phyloP scores from a whole-genome alignment of 2,329 filamentous ascomycete species.

The Penicillium freii region DNA sequence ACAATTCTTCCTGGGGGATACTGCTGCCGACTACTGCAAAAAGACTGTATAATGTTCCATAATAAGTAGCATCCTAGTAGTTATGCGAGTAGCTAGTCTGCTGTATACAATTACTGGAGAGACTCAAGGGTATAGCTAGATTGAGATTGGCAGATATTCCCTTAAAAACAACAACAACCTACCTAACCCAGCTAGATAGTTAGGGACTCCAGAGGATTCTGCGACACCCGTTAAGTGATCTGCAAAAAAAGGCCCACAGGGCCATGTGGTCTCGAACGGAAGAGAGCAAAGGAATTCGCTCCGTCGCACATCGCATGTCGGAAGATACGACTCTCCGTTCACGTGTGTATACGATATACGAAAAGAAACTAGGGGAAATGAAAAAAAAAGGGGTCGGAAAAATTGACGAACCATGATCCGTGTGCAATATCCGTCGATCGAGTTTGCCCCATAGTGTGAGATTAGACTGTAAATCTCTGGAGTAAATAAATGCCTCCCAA shows the following conservation, averaged over 20 bases:
- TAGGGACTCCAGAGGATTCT: not conserved
- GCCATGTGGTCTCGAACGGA: not conserved
- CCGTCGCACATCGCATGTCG: constrained; percentile 1
- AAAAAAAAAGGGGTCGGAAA: not conserved
- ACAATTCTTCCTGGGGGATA: not conserved
- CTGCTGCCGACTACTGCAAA: not conserved
- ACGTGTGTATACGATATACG: too few relatives aligned
- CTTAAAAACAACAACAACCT: not conserved
- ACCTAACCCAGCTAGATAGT: not conserved
- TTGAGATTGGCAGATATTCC: not conserved
- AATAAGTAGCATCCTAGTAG: not conserved
- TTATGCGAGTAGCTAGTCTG: not conserved
- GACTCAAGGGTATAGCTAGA: not conserved
- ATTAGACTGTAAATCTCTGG: not conserved
- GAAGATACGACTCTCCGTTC: not conserved
- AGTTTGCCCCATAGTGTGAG: not conserved
- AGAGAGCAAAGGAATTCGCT: not conserved
- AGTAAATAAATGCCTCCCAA: not conserved
- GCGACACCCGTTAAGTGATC: constrained; percentile 1
- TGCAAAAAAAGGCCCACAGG: not conserved
- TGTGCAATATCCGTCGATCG: not conserved
- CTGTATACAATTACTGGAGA: not conserved
- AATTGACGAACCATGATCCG: not conserved
- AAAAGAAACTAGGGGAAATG: not conserved
- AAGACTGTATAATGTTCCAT: constrained; percentile 1